Percentiles rank a stretch among this genome's conserved stretches.
Evolutionary conservation across 768 basidiomycete genomes (phyloP).

Genomic region (Boletus sp.): DNA sequence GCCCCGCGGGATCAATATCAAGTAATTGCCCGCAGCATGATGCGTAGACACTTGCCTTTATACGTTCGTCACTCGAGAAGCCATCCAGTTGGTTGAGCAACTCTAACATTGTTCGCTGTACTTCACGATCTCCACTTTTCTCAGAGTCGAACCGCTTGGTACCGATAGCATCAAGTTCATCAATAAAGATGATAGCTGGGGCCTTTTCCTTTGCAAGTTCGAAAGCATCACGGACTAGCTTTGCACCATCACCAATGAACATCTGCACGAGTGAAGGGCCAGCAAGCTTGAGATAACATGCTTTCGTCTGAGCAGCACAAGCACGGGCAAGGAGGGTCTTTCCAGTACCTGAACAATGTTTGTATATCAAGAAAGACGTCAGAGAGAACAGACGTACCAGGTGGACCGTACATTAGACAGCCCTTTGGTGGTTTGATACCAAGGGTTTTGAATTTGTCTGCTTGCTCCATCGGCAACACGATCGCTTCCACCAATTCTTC

Average conservation of each 20-base stretch:
- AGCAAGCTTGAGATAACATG: constrained; percentile 96
- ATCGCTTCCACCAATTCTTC: constrained; percentile 98
- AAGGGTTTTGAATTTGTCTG: constrained; percentile 97
- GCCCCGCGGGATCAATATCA: constrained; percentile 6
- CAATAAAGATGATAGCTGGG: constrained; percentile 98
- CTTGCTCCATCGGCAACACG: constrained; percentile 97
- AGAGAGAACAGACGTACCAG: constrained; percentile 52
- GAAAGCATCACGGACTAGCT: constrained; percentile 97
- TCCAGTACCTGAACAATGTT: constrained; percentile 65
- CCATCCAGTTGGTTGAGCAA: constrained; percentile 97
- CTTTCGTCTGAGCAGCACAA: constrained; percentile 96
- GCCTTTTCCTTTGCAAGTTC: constrained; percentile 98
- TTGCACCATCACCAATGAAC: constrained; percentile 99
- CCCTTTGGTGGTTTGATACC: constrained; percentile 98
- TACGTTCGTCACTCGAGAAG: constrained; percentile 93
- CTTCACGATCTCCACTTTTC: constrained; percentile 98
- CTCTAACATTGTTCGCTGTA: constrained; percentile 99
- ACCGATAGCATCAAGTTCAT: constrained; percentile 97
- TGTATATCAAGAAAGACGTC: neutral
- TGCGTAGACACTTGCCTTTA: constrained; percentile 62
- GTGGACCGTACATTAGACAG: constrained; percentile 97
- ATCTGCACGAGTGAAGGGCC: constrained; percentile 98
- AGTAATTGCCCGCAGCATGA: neutral
- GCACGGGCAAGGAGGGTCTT: constrained; percentile 97
- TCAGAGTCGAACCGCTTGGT: constrained; percentile 99